Percentiles rank a stretch among this genome's conserved stretches.
Conservation (phyloP, 257 asterid species). For the Craterostigma plantagineum region DNA sequence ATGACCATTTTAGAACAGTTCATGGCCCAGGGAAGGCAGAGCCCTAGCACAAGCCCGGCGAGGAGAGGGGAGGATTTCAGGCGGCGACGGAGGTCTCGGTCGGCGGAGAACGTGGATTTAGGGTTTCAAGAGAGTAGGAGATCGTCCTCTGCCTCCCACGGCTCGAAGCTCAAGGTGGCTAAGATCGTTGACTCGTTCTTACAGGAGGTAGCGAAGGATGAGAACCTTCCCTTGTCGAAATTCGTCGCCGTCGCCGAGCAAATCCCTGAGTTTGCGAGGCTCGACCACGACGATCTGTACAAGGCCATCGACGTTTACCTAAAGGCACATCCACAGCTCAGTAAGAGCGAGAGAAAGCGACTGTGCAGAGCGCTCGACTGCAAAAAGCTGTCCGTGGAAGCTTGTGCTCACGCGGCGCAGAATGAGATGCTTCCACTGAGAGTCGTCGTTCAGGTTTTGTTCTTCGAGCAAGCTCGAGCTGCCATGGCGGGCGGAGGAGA, state of each 20-base stretch:
- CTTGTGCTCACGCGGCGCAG: constrained; percentile 89
- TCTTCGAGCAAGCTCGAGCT: constrained; percentile 81
- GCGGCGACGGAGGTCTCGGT: constrained; percentile 75
- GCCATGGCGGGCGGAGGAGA: constrained; percentile 50
- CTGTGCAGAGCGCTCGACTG: constrained; percentile 56
- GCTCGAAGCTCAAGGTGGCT: constrained; percentile 69
- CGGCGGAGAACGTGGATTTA: constrained; percentile 53
- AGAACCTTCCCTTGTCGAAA: constrained; percentile 33
- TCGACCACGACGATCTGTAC: constrained; percentile 81
- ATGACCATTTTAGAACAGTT: constrained; percentile 50
- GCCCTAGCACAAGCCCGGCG: constrained; percentile 72
- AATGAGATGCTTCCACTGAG: constrained; percentile 76
- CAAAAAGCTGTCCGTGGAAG: constrained; percentile 58
- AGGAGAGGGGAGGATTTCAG: constrained; percentile 14
- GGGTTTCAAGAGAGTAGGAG: constrained; percentile 69
- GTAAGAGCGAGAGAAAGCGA: constrained; percentile 63
- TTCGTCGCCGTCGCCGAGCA: constrained; percentile 52
- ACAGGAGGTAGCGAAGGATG: constrained; percentile 46
- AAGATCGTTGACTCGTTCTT: constrained; percentile 65
- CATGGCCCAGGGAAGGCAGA: constrained; percentile 58
- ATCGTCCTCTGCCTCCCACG: constrained; percentile 74
- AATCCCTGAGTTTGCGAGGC: constrained; percentile 60
- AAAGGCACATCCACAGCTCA: constrained; percentile 67
- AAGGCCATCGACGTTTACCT: constrained; percentile 71
- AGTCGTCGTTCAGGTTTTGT: constrained; percentile 81